phyloP scores from a whole-genome alignment of 139 green algal species.

The Chlamydomonas sp. region DNA sequence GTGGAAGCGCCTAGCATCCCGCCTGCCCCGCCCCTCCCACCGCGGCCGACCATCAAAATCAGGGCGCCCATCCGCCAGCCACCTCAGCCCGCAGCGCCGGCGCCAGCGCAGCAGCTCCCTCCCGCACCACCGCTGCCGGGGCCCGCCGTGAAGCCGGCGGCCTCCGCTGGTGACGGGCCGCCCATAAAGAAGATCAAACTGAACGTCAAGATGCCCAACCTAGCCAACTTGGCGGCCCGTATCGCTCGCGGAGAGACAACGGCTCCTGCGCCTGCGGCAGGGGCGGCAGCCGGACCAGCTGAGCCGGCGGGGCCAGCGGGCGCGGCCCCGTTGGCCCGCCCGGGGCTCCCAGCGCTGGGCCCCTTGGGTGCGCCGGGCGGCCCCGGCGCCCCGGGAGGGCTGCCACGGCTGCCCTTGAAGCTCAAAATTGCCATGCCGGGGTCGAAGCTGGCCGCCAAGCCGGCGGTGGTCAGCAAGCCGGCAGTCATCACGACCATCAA shows the following conservation, averaged over 20 bases:
- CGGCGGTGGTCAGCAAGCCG: neutral
- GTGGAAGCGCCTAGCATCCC: no score
- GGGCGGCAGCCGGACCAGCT: neutral
- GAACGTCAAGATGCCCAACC: slow-evolving; percentile 21
- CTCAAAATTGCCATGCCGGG: slow-evolving; percentile 5
- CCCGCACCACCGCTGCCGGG: neutral
- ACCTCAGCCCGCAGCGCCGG: neutral
- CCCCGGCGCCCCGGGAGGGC: neutral
- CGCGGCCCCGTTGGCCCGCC: neutral
- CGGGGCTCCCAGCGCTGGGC: neutral
- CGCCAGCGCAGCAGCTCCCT: neutral
- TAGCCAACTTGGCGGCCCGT: slow-evolving; percentile 11
- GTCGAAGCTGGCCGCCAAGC: neutral
- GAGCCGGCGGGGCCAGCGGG: neutral
- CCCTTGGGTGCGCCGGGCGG: neutral
- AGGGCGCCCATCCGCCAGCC: no score
- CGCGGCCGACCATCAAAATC: neutral
- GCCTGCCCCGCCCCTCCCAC: no score
- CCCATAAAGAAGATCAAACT: slow-evolving; percentile 33
- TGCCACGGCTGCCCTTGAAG: slow-evolving; percentile 4
- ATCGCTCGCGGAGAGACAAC: slow-evolving; percentile 20
- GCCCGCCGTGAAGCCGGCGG: neutral
- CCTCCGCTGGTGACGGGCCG: neutral
- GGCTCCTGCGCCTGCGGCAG: neutral
- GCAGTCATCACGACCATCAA: neutral